A percentile compares a stretch with the other conserved stretches of the same genome.
These are phyloP conservation scores for Yarrowia porcina DNA, from an alignment of 805 yeast genomes.

Conservation along the genomic window DNA sequence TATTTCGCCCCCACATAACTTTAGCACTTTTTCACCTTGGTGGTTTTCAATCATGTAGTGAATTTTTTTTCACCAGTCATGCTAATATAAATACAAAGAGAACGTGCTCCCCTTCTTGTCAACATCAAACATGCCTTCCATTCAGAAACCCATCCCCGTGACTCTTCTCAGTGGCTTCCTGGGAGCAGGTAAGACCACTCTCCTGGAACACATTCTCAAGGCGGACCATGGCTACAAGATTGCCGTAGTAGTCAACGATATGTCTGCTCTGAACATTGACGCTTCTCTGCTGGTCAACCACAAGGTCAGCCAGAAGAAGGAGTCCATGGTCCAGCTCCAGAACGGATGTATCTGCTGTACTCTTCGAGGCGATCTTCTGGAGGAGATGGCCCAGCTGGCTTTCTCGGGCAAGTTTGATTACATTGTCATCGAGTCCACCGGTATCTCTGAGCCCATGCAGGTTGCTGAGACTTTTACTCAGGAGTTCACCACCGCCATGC, in stretches of 20 bases:
- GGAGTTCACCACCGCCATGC: slow-evolving; percentile 42
- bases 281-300: slow-evolving; percentile 44
- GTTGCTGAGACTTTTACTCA: slow-evolving; percentile 49
- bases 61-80: neutral
- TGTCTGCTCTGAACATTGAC: slow-evolving; percentile 46
- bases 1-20: neutral
- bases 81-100: neutral
- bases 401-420: slow-evolving; percentile 42
- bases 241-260: slow-evolving; percentile 49
- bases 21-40: slow-evolving; percentile 9
- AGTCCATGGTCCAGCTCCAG: slow-evolving; percentile 46
- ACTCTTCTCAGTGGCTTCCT: slow-evolving; percentile 49
- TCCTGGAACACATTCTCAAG: slow-evolving; percentile 45
- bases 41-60: neutral
- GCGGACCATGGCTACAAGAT: slow-evolving; percentile 43
- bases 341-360: slow-evolving; percentile 52
- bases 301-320: slow-evolving; percentile 43
- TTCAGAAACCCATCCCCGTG: slow-evolving; percentile 42
- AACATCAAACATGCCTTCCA: neutral
- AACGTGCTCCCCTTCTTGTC: neutral
- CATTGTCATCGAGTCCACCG: slow-evolving; percentile 48
- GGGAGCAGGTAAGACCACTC: slow-evolving; percentile 49
- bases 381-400: slow-evolving; percentile 43
- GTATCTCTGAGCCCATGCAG: slow-evolving; percentile 51
- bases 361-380: slow-evolving; percentile 46